Evolutionary conservation across 2,329 filamentous ascomycete genomes (phyloP).

Genomic region (Leptographium wingfieldii): DNA sequence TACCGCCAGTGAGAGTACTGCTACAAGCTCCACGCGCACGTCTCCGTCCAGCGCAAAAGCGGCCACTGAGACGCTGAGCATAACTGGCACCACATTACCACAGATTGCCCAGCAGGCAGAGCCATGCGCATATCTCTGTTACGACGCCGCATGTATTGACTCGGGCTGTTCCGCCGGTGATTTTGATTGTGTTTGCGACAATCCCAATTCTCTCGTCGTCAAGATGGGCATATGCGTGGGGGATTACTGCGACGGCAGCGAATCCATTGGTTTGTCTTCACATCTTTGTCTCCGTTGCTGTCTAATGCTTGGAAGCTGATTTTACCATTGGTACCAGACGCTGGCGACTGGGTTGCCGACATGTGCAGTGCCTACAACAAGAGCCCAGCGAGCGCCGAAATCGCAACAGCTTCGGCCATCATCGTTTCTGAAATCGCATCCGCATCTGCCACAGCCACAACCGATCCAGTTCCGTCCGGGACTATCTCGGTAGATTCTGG

Average conservation of each 20-base stretch:
- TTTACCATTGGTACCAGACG: slow-evolving; percentile 1
- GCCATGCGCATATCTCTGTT: slow-evolving; percentile 12
- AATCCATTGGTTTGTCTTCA: slow-evolving; percentile 5
- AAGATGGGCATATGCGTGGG: slow-evolving; percentile 14
- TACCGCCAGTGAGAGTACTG: background rate
- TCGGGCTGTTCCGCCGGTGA: slow-evolving; percentile 8
- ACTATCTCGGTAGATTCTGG: slow-evolving; percentile 1
- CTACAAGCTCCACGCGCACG: background rate
- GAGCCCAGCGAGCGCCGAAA: slow-evolving; percentile 1
- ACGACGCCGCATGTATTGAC: slow-evolving; percentile 11
- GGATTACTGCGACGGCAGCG: slow-evolving; percentile 8
- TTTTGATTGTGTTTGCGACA: slow-evolving; percentile 12
- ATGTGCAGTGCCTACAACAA: slow-evolving; percentile 8
- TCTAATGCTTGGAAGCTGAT: too few species aligned
- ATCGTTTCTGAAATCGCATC: slow-evolving; percentile 7
- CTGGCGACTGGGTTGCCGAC: slow-evolving; percentile 10
- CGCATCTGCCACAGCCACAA: slow-evolving; percentile 10
- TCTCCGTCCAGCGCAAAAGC: background rate
- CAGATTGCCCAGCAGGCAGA: slow-evolving; percentile 8
- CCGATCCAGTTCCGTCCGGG: slow-evolving; percentile 8
- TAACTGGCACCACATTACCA: slow-evolving; percentile 10
- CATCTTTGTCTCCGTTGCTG: background rate
- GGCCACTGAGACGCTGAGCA: background rate
- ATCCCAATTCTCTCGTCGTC: slow-evolving; percentile 13
- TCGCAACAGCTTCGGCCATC: slow-evolving; percentile 7